A percentile compares a stretch with the other conserved stretches of the same genome.
Evolutionary conservation across 78 protist species (phyloP).

Genomic region (Emiliania huxleyi): DNA sequence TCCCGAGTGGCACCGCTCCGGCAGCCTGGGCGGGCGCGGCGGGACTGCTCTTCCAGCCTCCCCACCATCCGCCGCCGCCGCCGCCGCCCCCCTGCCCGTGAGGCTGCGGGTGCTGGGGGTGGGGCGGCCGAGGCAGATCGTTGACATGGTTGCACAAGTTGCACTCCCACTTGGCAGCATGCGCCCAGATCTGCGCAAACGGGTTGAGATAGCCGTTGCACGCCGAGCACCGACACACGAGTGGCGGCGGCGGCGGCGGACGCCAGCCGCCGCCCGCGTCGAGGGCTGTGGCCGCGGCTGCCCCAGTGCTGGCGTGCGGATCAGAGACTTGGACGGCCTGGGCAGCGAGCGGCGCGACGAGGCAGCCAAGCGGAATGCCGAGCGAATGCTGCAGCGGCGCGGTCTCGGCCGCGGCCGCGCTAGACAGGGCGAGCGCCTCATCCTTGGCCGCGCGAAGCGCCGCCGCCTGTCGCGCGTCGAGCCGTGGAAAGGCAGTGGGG

Average conservation of each 20-base stretch:
- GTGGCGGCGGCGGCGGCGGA: not conserved
- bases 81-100: not conserved
- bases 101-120: not conserved
- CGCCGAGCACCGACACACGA: not conserved
- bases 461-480: not conserved
- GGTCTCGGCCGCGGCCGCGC: not conserved
- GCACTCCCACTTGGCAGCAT: not conserved
- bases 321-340: not conserved
- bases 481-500: not conserved
- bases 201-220: not conserved
- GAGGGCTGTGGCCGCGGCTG: not conserved
- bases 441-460: not conserved
- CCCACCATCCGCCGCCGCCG: not conserved
- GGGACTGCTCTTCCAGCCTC: not conserved
- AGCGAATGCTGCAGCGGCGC: not conserved
- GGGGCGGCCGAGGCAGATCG: not conserved
- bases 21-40: not conserved
- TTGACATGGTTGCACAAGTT: not conserved
- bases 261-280: not conserved
- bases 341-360: not conserved
- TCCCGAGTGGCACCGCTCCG: not conserved
- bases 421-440: not conserved
- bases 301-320: not conserved
- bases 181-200: not conserved
- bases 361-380: not conserved